phyloP scores from a whole-genome alignment of 371 early-diverging fungal species.

The Gilbertella persicaria region DNA sequence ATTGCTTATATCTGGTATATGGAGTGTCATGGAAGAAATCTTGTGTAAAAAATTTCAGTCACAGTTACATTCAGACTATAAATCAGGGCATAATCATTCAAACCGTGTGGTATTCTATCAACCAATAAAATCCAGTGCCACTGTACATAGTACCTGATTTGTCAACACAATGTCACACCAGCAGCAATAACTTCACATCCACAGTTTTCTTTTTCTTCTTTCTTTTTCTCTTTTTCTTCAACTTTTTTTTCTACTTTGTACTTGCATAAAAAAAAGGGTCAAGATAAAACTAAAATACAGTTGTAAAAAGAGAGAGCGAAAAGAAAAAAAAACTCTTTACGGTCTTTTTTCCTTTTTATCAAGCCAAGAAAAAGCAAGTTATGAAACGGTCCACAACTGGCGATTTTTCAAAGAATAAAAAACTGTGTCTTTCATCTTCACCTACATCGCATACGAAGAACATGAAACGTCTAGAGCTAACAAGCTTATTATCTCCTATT shows the following conservation, averaged over 20 bases:
- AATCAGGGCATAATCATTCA: neutral
- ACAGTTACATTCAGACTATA: neutral
- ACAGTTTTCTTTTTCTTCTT: neutral
- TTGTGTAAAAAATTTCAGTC: too few relatives aligned
- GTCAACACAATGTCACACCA: neutral
- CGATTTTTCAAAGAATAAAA: conserved; percentile 29
- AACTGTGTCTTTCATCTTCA: conserved; percentile 26
- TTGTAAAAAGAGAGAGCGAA: neutral
- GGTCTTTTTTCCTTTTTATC: neutral
- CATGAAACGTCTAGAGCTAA: conserved; percentile 6
- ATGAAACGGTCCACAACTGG: conserved; percentile 44
- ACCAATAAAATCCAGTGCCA: neutral
- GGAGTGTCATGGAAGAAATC: too few relatives aligned
- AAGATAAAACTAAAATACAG: neutral
- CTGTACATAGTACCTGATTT: neutral
- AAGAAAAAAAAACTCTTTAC: neutral
- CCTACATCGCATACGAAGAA: conserved; percentile 3
- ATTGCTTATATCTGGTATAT: too few relatives aligned
- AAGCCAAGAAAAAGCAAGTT: conserved; percentile 9
- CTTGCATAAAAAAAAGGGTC: neutral
- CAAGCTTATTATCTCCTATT: conserved; percentile 21
- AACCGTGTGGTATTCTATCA: neutral
- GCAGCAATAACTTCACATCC: neutral
- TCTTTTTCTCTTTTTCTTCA: neutral
- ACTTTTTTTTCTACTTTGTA: neutral